These are phyloP conservation scores for Coriolopsis trogii DNA, from an alignment of 1,284 basidiomycete species.

Conservation along the genomic window DNA sequence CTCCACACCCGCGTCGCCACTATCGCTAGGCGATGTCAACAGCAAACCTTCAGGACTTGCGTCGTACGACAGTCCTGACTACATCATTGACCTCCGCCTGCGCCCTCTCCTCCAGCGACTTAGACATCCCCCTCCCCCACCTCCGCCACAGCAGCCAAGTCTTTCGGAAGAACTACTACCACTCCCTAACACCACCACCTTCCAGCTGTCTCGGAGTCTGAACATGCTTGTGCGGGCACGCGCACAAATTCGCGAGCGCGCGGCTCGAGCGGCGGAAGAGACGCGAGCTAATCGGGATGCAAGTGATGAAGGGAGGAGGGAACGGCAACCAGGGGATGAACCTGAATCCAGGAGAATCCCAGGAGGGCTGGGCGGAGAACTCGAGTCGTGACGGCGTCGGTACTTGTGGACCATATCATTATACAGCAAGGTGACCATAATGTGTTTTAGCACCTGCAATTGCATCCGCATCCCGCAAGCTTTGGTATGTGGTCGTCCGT, in stretches of 20 bases:
- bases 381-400: conserved; percentile 16
- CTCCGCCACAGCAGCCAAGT: conserved; percentile 29
- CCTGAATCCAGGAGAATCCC: conserved; percentile 39
- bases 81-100: conserved; percentile 65
- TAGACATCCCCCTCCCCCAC: conserved; percentile 50
- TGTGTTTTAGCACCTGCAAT: neutral
- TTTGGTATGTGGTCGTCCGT: too few species aligned
- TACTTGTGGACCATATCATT: conserved; percentile 18
- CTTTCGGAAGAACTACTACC: conserved; percentile 48
- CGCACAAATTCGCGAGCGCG: conserved; percentile 40
- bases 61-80: conserved; percentile 36
- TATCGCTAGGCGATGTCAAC: conserved; percentile 28
- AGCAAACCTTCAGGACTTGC: conserved; percentile 24
- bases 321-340: conserved; percentile 21
- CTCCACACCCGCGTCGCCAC: conserved; percentile 26
- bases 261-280: conserved; percentile 7
- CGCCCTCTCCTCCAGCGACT: conserved; percentile 54
- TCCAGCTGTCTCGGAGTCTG: conserved; percentile 51
- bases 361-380: conserved; percentile 44
- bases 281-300: neutral
- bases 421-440: neutral
- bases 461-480: neutral
- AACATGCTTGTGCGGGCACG: conserved; percentile 54
- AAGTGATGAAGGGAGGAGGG: conserved; percentile 4
- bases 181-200: conserved; percentile 61